Evolutionary conservation across 495 filamentous ascomycete genomes (phyloP).

Genomic region (Xylaria cubensis): DNA sequence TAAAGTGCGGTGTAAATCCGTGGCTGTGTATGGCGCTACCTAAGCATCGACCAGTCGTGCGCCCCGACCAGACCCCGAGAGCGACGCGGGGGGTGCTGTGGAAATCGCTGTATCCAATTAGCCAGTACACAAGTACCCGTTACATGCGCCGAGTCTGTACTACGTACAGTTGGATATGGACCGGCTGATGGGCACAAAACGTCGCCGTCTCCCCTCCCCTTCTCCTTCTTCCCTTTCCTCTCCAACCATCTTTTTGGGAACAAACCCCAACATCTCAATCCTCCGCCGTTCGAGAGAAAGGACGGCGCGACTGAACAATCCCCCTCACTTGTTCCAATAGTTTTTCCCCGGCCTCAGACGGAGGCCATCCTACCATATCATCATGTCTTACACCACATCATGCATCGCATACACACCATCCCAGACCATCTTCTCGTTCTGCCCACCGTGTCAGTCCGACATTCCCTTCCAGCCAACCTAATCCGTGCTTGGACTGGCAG

Average conservation of each 20-base stretch:
- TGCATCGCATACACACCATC: conserved; percentile 25
- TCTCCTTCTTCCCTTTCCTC: conserved; percentile 22
- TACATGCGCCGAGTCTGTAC: not conserved
- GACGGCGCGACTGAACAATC: conserved; percentile 36
- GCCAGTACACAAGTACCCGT: not conserved
- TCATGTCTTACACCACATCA: conserved; percentile 32
- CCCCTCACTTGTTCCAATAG: conserved; percentile 29
- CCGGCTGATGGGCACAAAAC: conserved; percentile 14
- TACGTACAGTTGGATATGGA: not conserved
- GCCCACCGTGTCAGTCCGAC: conserved; percentile 35
- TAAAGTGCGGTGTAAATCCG: conserved; percentile 14
- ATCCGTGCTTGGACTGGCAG: conserved; percentile 36
- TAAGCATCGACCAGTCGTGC: not conserved
- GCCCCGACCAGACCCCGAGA: not conserved
- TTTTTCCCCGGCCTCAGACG: conserved; percentile 38
- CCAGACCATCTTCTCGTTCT: conserved; percentile 32
- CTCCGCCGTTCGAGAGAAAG: conserved; percentile 36
- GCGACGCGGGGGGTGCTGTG: not conserved
- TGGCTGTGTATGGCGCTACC: conserved; percentile 10
- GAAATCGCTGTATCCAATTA: conserved; percentile 5
- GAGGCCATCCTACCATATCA: conserved; percentile 41
- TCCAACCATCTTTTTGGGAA: conserved; percentile 28
- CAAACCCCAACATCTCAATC: conserved; percentile 6
- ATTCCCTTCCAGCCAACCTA: conserved; percentile 34
- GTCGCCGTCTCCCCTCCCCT: conserved; percentile 29